Base-by-base conservation (phyloP, 2,329 filamentous ascomycete species). In the Colletotrichum musicola region DNA sequence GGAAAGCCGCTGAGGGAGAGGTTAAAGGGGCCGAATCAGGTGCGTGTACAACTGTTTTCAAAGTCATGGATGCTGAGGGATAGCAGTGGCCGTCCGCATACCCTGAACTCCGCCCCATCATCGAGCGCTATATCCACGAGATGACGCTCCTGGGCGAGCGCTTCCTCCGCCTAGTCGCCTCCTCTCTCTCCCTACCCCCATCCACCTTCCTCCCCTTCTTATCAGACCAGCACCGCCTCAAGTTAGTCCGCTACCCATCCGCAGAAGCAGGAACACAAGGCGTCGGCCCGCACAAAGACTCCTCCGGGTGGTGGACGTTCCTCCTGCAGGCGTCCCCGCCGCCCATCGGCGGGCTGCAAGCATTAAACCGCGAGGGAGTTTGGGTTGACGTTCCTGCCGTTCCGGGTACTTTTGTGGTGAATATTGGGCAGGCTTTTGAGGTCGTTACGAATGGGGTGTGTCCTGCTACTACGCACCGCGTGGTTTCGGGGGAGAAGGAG, bases 271-370 rank as follows among this genome's bases (percentile, higher is more conserved):
- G 46, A 14, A 55, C 72, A 3, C 87, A 90, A 76, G 88, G 88
- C 1, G 87, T 90, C 1, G 88, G 88, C 0, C 84, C 88, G 1
- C 88, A 90, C 77, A 90, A 90, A 72, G 87, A 89, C 74, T 89
- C 85, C 0, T 89, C 87, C 0, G 88, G 88, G 4, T 90, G 87
- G 87, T 88, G 88, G 80, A 90, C 89, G 0, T 90, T 91, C 70
- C 82, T 91, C 4, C 83, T 89, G 1, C 89, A 91, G 74, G 85
- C 88, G 6, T 87, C 85, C 0, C 82, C 84, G 3, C 83, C 86
- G 4, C 77, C 82, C 10, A 78, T 84, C 1, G 74, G 81, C 46
- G 84, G 86, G 0, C 77, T 89, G 0, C 84, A 89, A 72, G 85
- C 84, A 0, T 80, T 89, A 16, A 84, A 84, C 66, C 79, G 81